phyloP scores from a whole-genome alignment of 306 rosid species.

The Fragaria nilgerrensis region DNA sequence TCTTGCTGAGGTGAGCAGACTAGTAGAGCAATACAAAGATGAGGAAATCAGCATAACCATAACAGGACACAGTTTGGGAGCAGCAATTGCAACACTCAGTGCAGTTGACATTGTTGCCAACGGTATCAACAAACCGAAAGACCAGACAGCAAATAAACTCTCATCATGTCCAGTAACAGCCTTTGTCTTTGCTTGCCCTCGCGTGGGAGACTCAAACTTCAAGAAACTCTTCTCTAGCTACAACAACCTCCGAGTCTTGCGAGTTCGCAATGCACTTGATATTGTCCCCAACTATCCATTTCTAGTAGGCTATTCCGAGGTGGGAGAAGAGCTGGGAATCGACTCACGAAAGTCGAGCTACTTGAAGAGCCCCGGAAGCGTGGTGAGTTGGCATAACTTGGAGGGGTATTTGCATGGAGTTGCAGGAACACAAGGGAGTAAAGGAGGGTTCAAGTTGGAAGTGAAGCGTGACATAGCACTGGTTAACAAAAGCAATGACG shows the following conservation, averaged over 20 bases:
- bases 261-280: conserved; percentile 42
- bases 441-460: conserved; percentile 50
- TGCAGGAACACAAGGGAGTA: conserved; percentile 62
- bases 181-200: conserved; percentile 53
- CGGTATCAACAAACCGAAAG: conserved; percentile 36
- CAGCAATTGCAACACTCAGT: conserved; percentile 66
- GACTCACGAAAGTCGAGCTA: conserved; percentile 45
- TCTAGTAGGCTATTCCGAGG: conserved; percentile 40
- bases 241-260: conserved; percentile 39
- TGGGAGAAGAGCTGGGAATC: conserved; percentile 57
- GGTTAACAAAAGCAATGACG: conserved; percentile 40
- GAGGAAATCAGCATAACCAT: conserved; percentile 83
- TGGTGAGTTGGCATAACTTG: conserved; percentile 53
- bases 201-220: conserved; percentile 48
- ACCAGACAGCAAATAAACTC: conserved; percentile 31
- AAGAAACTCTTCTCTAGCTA: conserved; percentile 19
- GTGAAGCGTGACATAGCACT: conserved; percentile 58
- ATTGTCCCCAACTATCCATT: conserved; percentile 53
- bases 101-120: conserved; percentile 56
- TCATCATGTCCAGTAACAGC: conserved; percentile 53
- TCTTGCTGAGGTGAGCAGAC: conserved; percentile 54
- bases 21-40: conserved; percentile 55
- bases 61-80: conserved; percentile 88
- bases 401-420: conserved; percentile 72
- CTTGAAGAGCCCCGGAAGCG: conserved; percentile 65